Evolutionary conservation across 768 basidiomycete species (phyloP).

Genomic region (Podaxis mareebaensis): DNA sequence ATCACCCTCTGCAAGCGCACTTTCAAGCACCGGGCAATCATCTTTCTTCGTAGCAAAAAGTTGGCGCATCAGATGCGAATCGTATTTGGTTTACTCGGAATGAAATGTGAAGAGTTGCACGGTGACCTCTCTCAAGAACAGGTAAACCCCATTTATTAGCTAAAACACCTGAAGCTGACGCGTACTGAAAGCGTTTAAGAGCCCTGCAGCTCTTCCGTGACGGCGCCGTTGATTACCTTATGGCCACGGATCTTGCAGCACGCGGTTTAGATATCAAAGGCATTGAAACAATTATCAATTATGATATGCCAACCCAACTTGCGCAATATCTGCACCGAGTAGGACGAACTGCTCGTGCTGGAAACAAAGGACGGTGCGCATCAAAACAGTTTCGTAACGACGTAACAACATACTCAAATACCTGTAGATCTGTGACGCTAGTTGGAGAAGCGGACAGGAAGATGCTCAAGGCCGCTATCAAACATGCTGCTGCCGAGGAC

Average conservation of each 20-base stretch:
- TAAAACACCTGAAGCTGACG: slow-evolving; percentile 2
- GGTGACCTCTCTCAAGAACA: slow-evolving; percentile 97
- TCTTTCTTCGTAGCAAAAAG: slow-evolving; percentile 97
- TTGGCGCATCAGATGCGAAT: slow-evolving; percentile 96
- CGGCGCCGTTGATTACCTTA: slow-evolving; percentile 84
- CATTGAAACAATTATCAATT: slow-evolving; percentile 97
- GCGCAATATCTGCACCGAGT: slow-evolving; percentile 96
- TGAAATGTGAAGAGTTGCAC: slow-evolving; percentile 92
- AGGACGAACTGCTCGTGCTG: slow-evolving; percentile 95
- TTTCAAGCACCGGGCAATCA: slow-evolving; percentile 80
- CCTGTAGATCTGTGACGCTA: slow-evolving; percentile 81
- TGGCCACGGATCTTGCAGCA: slow-evolving; percentile 96
- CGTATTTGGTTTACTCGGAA: slow-evolving; percentile 83
- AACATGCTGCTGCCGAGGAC: slow-evolving; percentile 76
- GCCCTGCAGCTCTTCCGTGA: slow-evolving; percentile 88
- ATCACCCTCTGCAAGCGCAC: slow-evolving; percentile 85
- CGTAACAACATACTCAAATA: slow-evolving; percentile 6
- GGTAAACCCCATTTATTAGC: slow-evolving; percentile 40
- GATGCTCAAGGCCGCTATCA: slow-evolving; percentile 94
- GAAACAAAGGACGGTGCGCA: slow-evolving; percentile 83
- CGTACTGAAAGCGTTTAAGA: slow-evolving; percentile 65
- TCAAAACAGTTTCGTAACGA: slow-evolving; percentile 2
- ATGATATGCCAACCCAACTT: slow-evolving; percentile 94
- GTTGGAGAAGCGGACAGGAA: slow-evolving; percentile 96
- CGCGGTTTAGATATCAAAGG: slow-evolving; percentile 97